A percentile compares a stretch with the other conserved stretches of the same genome.
These are phyloP conservation scores for Kwoniella dejecticola DNA, from an alignment of 768 basidiomycete genomes.

Conservation along the genomic window DNA sequence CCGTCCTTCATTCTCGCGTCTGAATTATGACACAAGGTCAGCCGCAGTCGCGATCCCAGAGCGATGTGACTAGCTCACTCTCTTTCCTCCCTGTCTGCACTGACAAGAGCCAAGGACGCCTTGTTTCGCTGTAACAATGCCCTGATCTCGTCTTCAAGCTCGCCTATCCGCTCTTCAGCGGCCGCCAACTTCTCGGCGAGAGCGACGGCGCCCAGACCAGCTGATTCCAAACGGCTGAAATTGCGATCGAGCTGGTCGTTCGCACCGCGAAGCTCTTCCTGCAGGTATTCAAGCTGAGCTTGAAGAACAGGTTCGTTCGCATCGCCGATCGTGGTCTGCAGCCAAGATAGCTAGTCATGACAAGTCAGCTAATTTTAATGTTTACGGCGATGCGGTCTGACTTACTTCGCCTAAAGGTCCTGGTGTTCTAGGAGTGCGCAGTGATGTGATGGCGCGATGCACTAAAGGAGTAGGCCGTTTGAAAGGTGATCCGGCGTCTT, in stretches of 20 bases:
- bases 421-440: slow-evolving; percentile 47
- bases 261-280: slow-evolving; percentile 41
- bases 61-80: too few relatives aligned
- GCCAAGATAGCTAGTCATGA: slow-evolving; percentile 45
- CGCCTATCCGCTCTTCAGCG: slow-evolving; percentile 38
- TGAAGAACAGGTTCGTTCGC: slow-evolving; percentile 40
- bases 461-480: slow-evolving; percentile 35
- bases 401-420: slow-evolving; percentile 47
- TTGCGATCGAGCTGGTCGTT: slow-evolving; percentile 50
- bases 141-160: slow-evolving; percentile 46
- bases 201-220: slow-evolving; percentile 39
- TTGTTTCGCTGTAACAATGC: slow-evolving; percentile 38
- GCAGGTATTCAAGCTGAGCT: slow-evolving; percentile 46
- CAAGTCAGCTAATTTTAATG: slow-evolving; percentile 11
- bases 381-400: background rate
- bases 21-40: background rate
- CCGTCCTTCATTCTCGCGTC: slow-evolving; percentile 27
- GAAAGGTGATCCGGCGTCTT: slow-evolving; percentile 41
- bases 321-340: slow-evolving; percentile 44
- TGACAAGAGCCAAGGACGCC: slow-evolving; percentile 37
- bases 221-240: slow-evolving; percentile 51
- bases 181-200: slow-evolving; percentile 48
- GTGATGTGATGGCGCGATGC: slow-evolving; percentile 37
- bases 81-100: slow-evolving; percentile 32
- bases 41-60: too few relatives aligned